phyloP scores from a whole-genome alignment of 2,329 filamentous ascomycete genomes.

The Orbilia quercus region DNA sequence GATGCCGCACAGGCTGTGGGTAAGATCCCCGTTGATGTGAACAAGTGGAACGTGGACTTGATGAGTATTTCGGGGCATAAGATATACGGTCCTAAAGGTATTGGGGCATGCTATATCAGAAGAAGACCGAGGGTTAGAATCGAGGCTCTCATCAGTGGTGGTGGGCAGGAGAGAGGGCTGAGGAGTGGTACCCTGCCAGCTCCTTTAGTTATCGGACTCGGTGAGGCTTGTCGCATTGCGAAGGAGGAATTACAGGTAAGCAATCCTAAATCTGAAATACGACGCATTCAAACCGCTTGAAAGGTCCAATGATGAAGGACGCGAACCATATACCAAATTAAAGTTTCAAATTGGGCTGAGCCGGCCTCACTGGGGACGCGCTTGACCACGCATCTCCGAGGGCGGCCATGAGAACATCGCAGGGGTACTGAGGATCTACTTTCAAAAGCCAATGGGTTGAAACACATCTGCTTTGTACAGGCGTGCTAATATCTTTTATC shows the following conservation, averaged over 20 bases:
- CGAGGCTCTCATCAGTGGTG: slow-evolving; percentile 94
- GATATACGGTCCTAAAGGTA: slow-evolving; percentile 97
- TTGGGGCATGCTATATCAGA: slow-evolving; percentile 95
- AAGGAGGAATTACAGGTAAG: slow-evolving; percentile 90
- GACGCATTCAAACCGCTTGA: slow-evolving; percentile 7
- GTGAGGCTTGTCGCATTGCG: slow-evolving; percentile 92
- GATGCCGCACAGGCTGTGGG: slow-evolving; percentile 97
- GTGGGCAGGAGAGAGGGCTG: slow-evolving; percentile 93
- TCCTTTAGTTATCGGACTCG: slow-evolving; percentile 88
- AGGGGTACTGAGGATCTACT: slow-evolving; percentile 58
- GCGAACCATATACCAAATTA: slow-evolving; percentile 71
- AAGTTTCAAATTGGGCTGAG: slow-evolving; percentile 57
- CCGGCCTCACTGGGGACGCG: slow-evolving; percentile 30
- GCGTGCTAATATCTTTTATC: slow-evolving; percentile 22
- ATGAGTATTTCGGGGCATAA: slow-evolving; percentile 99
- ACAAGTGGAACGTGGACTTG: slow-evolving; percentile 96
- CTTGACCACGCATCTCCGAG: slow-evolving; percentile 51
- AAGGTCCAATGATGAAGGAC: slow-evolving; percentile 78
- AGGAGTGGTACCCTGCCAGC: slow-evolving; percentile 94
- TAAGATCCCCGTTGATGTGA: slow-evolving; percentile 96
- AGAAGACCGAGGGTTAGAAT: slow-evolving; percentile 91
- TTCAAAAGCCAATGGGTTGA: slow-evolving; percentile 2
- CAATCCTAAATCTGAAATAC: slow-evolving; percentile 60
- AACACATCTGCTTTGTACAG: neutral
- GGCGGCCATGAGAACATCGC: slow-evolving; percentile 54